phyloP scores from a whole-genome alignment of 129 eudicot species.

The Pulicaria dysenterica region DNA sequence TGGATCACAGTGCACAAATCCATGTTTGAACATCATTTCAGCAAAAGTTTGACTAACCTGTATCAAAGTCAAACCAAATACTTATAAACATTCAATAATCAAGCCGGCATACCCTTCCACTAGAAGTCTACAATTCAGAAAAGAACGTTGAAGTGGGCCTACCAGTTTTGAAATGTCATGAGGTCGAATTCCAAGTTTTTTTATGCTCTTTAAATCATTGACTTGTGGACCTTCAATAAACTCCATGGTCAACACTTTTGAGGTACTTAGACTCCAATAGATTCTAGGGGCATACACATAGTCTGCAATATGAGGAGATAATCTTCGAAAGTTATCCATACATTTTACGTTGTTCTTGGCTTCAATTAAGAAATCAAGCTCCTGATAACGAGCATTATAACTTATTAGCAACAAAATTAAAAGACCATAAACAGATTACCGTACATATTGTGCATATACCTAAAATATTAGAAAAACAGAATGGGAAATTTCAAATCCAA shows the following conservation, averaged over 20 bases:
- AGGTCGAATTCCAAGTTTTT: conserved; percentile 68
- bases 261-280: conserved; percentile 77
- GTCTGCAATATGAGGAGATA: conserved; percentile 90
- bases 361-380: conserved; percentile 87
- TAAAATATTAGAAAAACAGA: neutral
- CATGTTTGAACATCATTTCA: conserved; percentile 98
- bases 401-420: conserved; percentile 26
- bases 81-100: conserved; percentile 13
- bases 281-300: conserved; percentile 73
- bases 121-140: neutral
- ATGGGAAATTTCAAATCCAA: conserved; percentile 16
- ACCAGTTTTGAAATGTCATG: conserved; percentile 77
- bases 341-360: conserved; percentile 88
- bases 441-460: neutral
- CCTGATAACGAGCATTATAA: conserved; percentile 59
- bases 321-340: conserved; percentile 85
- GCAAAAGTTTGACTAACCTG: conserved; percentile 93
- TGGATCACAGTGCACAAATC: conserved; percentile 99
- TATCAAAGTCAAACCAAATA: conserved; percentile 26
- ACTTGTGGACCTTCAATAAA: conserved; percentile 85
- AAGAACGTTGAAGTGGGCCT: conserved; percentile 25
- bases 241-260: conserved; percentile 93
- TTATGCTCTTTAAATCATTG: conserved; percentile 63
- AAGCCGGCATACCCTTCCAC: neutral
- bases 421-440: neutral